phyloP scores from a whole-genome alignment of 2,329 filamentous ascomycete genomes.

The Aspergillus intermedius region DNA sequence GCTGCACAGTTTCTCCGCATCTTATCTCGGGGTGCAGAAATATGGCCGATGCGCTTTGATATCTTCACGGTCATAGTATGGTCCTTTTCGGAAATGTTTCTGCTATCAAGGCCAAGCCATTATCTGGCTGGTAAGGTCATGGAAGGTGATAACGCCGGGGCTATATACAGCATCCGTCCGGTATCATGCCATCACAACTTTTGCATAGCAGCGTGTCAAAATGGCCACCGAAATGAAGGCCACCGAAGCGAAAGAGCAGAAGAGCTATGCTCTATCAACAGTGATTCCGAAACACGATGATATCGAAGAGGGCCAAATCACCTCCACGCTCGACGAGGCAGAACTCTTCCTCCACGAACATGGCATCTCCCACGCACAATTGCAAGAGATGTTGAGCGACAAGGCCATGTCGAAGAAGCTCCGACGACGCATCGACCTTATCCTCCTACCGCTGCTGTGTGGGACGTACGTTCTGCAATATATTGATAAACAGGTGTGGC shows the following conservation, averaged over 20 bases:
- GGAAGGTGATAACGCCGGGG: background rate
- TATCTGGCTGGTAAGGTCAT: background rate
- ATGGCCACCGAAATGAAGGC: background rate
- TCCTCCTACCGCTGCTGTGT: slow-evolving; percentile 46
- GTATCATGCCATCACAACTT: background rate
- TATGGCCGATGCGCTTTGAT: background rate
- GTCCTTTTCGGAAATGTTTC: background rate
- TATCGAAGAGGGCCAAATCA: slow-evolving; percentile 14
- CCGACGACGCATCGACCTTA: slow-evolving; percentile 44
- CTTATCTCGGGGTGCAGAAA: background rate
- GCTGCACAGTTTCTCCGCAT: background rate
- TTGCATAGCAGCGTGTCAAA: background rate
- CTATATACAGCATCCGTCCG: background rate
- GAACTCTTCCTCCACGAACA: slow-evolving; percentile 46
- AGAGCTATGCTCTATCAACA: background rate
- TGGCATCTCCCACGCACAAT: slow-evolving; percentile 37
- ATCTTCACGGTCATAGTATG: background rate
- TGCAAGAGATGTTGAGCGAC: slow-evolving; percentile 43
- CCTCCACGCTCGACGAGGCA: slow-evolving; percentile 41
- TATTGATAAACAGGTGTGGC: slow-evolving; percentile 44
- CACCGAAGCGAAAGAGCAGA: background rate
- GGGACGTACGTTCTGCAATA: slow-evolving; percentile 43
- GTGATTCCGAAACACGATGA: slow-evolving; percentile 4
- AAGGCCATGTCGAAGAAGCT: slow-evolving; percentile 23
- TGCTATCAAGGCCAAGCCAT: background rate